A percentile compares a stretch with the other conserved stretches of the same genome.
Evolutionary conservation across 129 eudicot genomes (phyloP).

Genomic region (Calendula officinalis): DNA sequence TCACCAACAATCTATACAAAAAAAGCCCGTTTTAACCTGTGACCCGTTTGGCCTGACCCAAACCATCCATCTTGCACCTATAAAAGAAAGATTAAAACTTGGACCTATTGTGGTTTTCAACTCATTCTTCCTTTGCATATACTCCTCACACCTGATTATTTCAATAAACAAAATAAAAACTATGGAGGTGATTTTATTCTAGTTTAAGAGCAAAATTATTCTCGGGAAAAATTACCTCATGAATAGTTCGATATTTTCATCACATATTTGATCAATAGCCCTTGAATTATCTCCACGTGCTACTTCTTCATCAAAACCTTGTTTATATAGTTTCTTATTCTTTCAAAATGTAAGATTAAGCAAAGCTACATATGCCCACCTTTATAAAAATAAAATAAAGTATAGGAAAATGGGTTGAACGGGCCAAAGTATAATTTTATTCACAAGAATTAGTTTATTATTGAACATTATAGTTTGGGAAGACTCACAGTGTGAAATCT

Average conservation of each 20-base stretch:
- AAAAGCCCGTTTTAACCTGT: not conserved
- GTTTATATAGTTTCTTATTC: slow-evolving; percentile 4
- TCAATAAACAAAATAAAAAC: too few species aligned
- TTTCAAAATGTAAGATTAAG: not conserved
- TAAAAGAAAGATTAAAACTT: not conserved
- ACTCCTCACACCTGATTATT: slow-evolving; percentile 62
- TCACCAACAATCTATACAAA: not conserved
- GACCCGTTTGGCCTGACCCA: slow-evolving; percentile 2
- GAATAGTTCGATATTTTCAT: slow-evolving; percentile 69
- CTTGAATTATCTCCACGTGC: slow-evolving; percentile 38
- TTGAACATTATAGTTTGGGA: not conserved
- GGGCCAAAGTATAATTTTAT: not conserved
- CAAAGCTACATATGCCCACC: not conserved
- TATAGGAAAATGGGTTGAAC: too few species aligned
- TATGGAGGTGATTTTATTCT: not conserved
- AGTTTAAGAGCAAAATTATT: slow-evolving; percentile 3
- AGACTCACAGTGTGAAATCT: slow-evolving; percentile 42
- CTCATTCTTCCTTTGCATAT: slow-evolving; percentile 52
- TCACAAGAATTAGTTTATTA: not conserved
- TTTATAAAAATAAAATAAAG: too few species aligned
- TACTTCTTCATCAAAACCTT: slow-evolving; percentile 49
- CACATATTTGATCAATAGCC: too few species aligned
- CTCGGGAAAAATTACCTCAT: slow-evolving; percentile 20
- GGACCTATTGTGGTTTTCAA: slow-evolving; percentile 48
- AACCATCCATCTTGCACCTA: not conserved